A percentile compares a stretch with the other conserved stretches of the same genome.
Evolutionary conservation across 371 early-diverging fungal species (phyloP).

Genomic region (Smittium mucronatum): DNA sequence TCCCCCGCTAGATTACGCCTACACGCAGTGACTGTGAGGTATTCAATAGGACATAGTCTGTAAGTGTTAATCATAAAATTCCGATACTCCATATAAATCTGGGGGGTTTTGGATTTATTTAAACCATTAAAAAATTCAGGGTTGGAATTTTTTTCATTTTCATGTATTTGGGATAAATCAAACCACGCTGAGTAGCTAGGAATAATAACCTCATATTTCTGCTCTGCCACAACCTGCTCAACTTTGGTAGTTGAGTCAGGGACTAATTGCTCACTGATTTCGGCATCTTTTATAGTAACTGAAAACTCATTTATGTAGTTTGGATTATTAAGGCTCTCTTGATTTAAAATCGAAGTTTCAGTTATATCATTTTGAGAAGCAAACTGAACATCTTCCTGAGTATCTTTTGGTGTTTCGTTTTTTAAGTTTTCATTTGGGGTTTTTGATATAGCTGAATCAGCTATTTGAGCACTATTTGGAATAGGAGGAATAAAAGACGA

Average conservation of each 20-base stretch:
- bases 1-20: constrained; percentile 90
- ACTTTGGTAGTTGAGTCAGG: background rate
- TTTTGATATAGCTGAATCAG: background rate
- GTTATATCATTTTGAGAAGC: background rate
- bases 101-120: constrained; percentile 83
- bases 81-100: constrained; percentile 87
- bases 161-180: constrained; percentile 62
- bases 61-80: constrained; percentile 97
- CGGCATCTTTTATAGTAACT: background rate
- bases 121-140: constrained; percentile 91
- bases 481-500: background rate
- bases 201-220: constrained; percentile 57
- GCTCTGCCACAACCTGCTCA: constrained; percentile 51
- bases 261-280: background rate
- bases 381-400: background rate
- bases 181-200: constrained; percentile 94
- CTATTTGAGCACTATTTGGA: background rate
- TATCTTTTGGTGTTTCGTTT: background rate
- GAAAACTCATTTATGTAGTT: background rate
- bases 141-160: constrained; percentile 78
- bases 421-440: background rate
- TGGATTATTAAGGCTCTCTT: background rate
- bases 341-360: background rate
- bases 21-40: constrained; percentile 93
- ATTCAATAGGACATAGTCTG: constrained; percentile 85